Base-by-base conservation (phyloP, 2,329 filamentous ascomycete genomes). In the Grosmannia penicillata region DNA sequence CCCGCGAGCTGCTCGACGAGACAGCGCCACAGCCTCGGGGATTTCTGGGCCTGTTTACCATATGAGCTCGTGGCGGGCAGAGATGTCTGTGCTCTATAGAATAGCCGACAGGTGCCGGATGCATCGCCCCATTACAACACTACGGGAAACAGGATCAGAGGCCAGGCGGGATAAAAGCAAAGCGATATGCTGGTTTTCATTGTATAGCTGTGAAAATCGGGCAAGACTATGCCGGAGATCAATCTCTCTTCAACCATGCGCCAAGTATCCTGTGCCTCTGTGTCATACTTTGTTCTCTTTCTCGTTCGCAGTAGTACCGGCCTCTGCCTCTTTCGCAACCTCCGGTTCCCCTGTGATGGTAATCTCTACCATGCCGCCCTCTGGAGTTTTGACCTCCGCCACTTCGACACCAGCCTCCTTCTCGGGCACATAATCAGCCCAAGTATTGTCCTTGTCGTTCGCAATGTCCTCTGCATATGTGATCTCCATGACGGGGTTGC, bases 1-100 rank as follows among this genome's bases (percentile, higher is more conserved):
- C 68, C 3, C 58, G 57, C 48, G 68, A 72, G 43, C 43, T 75
- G 18, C 45, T 75, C 35, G 68, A 74, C 31, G 64, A 70, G 26
- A 43, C 67, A 2, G 53, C 56, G 43, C 56, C 58, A 23, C 61
- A 60, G 1, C 44, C 39, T 4, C 32, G 21, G 13, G 44, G 47
- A 1, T 13, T 45, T 21, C 18, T 45, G 33, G 36, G 31, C 4
- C 17, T 46, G 30, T 24, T 49, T 18, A 30, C 28, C 29, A 41
- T 34, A 11, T 47, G 32, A 30, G 15, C 7, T 27, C 11, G 24
- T 7, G 24, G 24, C 7, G 24, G 24, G 24, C 7, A 11, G 24
- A 11, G 24, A 8, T 4, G 18, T 6, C 4, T 24, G 4, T 15
- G 4, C 27, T n/a, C 27, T n/a, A n/a, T n/a, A n/a, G n/a, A n/a